These are phyloP conservation scores for Pyrenula aspistea DNA, from an alignment of 495 filamentous ascomycete species.

Conservation along the genomic window DNA sequence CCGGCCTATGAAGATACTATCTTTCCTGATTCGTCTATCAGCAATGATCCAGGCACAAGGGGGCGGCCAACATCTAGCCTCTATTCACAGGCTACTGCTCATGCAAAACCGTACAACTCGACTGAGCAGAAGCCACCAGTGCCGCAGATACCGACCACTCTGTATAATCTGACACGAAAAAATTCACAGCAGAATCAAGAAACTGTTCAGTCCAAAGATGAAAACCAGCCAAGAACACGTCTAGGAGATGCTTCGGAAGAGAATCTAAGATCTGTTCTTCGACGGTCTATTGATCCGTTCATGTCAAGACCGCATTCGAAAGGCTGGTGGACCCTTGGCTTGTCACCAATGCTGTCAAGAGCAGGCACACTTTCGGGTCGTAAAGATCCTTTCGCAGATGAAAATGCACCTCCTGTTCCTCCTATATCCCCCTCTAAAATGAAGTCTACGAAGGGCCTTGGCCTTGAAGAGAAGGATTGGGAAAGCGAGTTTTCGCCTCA, in stretches of 20 bases:
- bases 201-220: conserved; percentile 12
- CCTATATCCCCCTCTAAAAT: conserved; percentile 16
- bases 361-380: conserved; percentile 23
- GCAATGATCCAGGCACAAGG: conserved; percentile 11
- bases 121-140: conserved; percentile 41
- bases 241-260: conserved; percentile 17
- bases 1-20: conserved; percentile 51
- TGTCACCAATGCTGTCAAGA: conserved; percentile 55
- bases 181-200: conserved; percentile 36
- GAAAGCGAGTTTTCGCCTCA: conserved; percentile 29
- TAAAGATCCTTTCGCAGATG: conserved; percentile 17
- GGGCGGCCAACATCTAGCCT: conserved; percentile 46
- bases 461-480: conserved; percentile 17
- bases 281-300: conserved; percentile 16
- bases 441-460: conserved; percentile 10
- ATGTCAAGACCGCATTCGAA: conserved; percentile 47
- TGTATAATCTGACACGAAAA: conserved; percentile 15
- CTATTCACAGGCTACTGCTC: conserved; percentile 51
- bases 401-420: conserved; percentile 19
- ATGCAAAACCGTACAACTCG: conserved; percentile 12
- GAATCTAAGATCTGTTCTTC: conserved; percentile 17
- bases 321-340: conserved; percentile 84
- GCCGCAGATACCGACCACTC: conserved; percentile 45
- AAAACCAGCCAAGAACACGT: conserved; percentile 8
- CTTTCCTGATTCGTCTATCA: conserved; percentile 41